Evolutionary conservation across 2,329 filamentous ascomycete genomes (phyloP).

Genomic region (Colletotrichum lupini): DNA sequence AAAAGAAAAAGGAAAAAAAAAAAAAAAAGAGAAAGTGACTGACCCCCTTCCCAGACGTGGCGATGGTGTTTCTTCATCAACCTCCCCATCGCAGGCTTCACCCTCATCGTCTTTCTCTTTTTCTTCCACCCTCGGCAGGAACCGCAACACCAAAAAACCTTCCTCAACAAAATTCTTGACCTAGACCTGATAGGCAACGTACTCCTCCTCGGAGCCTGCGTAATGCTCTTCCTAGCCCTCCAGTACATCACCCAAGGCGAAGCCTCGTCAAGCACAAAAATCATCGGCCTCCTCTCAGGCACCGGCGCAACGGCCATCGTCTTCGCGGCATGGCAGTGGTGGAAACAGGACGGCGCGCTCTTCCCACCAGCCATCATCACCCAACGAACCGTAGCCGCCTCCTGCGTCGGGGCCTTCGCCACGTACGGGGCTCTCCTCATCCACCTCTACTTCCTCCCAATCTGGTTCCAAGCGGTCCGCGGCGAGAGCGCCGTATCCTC

Average conservation of each 20-base stretch:
- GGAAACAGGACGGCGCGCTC: slow-evolving; percentile 54
- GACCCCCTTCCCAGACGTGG: slow-evolving; percentile 37
- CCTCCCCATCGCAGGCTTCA: slow-evolving; percentile 43
- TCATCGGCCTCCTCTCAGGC: slow-evolving; percentile 52
- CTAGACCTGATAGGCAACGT: slow-evolving; percentile 53
- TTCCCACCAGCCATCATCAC: slow-evolving; percentile 56
- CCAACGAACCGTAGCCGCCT: slow-evolving; percentile 53
- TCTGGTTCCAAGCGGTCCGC: slow-evolving; percentile 50
- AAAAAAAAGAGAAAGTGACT: neutral
- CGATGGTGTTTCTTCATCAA: slow-evolving; percentile 38
- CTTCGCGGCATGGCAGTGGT: slow-evolving; percentile 55
- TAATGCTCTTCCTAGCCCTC: slow-evolving; percentile 60
- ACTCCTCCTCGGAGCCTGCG: slow-evolving; percentile 55
- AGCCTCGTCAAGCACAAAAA: slow-evolving; percentile 53
- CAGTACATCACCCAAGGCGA: slow-evolving; percentile 57
- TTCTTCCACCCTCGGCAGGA: slow-evolving; percentile 41
- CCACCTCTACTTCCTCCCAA: slow-evolving; percentile 58
- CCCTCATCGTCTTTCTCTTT: slow-evolving; percentile 41
- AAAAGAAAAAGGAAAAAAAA: too few species aligned
- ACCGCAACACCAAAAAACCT: slow-evolving; percentile 38
- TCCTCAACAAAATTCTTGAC: slow-evolving; percentile 42
- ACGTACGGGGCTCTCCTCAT: slow-evolving; percentile 55
- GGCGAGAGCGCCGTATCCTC: slow-evolving; percentile 45
- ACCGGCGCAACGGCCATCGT: slow-evolving; percentile 40
- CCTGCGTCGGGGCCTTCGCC: slow-evolving; percentile 52